Base-by-base conservation (phyloP, 108 stramenopile species). In the Fistulifera pelliculosa region DNA sequence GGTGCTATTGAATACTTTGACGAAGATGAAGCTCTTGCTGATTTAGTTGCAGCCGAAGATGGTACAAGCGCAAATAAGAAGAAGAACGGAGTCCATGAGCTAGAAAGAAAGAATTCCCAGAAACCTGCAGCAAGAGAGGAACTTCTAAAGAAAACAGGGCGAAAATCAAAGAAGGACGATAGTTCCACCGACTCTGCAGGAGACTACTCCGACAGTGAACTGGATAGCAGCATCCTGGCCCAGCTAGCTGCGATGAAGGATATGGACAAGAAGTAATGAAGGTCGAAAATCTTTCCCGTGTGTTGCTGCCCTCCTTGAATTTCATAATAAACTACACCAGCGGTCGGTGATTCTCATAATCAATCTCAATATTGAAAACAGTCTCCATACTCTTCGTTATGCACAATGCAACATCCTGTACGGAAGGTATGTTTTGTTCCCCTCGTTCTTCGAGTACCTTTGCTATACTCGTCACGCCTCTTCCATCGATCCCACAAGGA, bases 401-500 rank as follows among this genome's bases (percentile, higher is more conserved):
- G 13, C 60, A 61, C 24, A 40, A 27, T 24, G 68, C 68, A 16
- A 79, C 71, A 49, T 72, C 61, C 0, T 12, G 47, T 16, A 16
- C 15, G 12, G 7, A 39, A 31, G 15, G 49, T 53, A 16, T 25
- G 48, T 66, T 12, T 21, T 54, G 19, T 18, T 60, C 56, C 49
- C 66, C 70, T 52, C 63, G 66, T 47, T 55, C 50, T 38, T 45
- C 28, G 41, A 80, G 42, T 5, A 87, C 52, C 56, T 81, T 41
- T 7, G 60, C 59, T 24, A 90, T 79, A 59, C 84, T 86, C 1
- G 88, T 90, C 2, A 94, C 94, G 13, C 82, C 84, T 42, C 75
- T 49, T 61, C 91, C 85, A 42, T 80, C 71, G 31, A 91, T 81
- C 14, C 85, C 89, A 69, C 85, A 87, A 3, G 85, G 85, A 31